Conservation (phyloP, 1,284 basidiomycete genomes). For the Xanthoconium separans region DNA sequence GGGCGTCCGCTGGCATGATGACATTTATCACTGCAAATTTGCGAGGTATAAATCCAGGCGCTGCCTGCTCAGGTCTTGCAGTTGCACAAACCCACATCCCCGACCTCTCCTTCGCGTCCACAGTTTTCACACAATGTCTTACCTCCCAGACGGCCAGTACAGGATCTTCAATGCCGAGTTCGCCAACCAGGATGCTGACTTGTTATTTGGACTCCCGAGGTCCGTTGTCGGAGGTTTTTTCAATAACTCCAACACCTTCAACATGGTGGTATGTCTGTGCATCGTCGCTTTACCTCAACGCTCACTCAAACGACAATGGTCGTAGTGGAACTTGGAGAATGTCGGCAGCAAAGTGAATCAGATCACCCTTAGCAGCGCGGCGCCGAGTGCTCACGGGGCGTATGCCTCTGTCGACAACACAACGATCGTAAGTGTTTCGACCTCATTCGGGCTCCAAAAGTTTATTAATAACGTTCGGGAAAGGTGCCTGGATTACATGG, state of each 20-base stretch:
- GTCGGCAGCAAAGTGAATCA: not conserved
- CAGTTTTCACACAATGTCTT: not conserved
- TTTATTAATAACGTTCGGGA: not conserved
- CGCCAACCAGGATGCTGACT: not conserved
- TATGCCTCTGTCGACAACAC: not conserved
- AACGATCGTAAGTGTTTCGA: not conserved
- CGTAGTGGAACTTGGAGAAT: conserved; percentile 5
- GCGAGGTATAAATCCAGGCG: not conserved
- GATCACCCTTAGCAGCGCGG: not conserved
- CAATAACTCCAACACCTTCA: not conserved
- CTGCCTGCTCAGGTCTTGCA: not conserved
- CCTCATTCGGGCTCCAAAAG: not conserved
- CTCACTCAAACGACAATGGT: not conserved
- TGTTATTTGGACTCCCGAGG: not conserved
- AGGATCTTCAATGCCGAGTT: conserved; percentile 1
- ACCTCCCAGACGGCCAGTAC: not conserved
- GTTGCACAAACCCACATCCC: not conserved
- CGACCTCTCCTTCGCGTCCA: not conserved
- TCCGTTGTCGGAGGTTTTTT: not conserved
- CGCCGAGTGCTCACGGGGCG: not conserved
- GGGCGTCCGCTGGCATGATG: too few relatives aligned
- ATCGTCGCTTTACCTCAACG: too few relatives aligned
- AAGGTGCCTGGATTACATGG: not conserved
- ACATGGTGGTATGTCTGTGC: conserved; percentile 5
- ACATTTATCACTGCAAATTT: too few relatives aligned